Evolutionary conservation across 2,329 filamentous ascomycete genomes (phyloP).

Genomic region (Rhynchosporium secalis): DNA sequence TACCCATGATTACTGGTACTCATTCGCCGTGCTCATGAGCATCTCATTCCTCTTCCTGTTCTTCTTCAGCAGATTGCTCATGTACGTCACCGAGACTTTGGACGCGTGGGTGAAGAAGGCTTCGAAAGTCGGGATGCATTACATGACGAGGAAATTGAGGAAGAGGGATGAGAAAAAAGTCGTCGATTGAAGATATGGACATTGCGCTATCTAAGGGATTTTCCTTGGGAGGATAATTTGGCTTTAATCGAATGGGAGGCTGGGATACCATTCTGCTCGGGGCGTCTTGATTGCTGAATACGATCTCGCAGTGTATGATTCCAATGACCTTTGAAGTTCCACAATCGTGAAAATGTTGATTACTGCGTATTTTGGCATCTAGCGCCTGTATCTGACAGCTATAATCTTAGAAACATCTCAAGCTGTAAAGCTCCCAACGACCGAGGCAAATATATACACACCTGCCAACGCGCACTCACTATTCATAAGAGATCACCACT

Average conservation of each 20-base stretch:
- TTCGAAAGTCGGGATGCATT: constrained; percentile 6
- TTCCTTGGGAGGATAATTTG: not conserved
- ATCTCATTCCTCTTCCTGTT: constrained; percentile 60
- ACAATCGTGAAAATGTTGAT: too few relatives aligned
- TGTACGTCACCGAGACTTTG: constrained; percentile 48
- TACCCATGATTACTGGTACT: constrained; percentile 64
- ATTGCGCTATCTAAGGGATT: too few relatives aligned
- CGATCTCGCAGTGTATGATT: not conserved
- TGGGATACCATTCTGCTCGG: not conserved
- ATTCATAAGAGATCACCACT: too few relatives aligned
- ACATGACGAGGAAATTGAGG: constrained; percentile 10
- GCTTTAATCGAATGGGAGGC: not conserved
- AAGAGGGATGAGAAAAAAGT: constrained; percentile 8
- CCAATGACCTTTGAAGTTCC: not conserved
- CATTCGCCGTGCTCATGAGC: constrained; percentile 63
- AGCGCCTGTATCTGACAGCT: too few relatives aligned
- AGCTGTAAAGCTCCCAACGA: too few relatives aligned
- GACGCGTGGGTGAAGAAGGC: constrained; percentile 38
- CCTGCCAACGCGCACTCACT: too few relatives aligned
- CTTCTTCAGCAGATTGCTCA: constrained; percentile 50
- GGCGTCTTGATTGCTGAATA: too few relatives aligned
- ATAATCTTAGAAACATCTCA: too few relatives aligned
- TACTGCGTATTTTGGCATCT: too few relatives aligned
- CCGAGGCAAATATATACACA: too few relatives aligned
- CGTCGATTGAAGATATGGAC: not conserved